Evolutionary conservation across 805 yeast species (phyloP).

Genomic region (Sugiyamaella qingdaonensis): DNA sequence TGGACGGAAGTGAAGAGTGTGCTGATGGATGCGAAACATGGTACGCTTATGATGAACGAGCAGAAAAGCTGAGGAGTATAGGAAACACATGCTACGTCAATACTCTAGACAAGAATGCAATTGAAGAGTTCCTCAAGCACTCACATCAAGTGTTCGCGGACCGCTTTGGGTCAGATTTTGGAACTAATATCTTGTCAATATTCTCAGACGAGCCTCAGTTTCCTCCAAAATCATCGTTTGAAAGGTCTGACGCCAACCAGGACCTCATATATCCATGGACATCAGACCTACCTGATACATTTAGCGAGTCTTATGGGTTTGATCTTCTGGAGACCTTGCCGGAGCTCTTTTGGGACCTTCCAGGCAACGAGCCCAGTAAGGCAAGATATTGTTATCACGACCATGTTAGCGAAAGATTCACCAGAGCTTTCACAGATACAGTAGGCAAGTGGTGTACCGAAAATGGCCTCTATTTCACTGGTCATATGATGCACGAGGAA

Average conservation of each 20-base stretch:
- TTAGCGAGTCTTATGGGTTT: slow-evolving; percentile 2
- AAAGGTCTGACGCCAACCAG: not conserved
- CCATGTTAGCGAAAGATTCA: slow-evolving; percentile 6
- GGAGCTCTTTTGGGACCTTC: slow-evolving; percentile 7
- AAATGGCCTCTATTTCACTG: slow-evolving; percentile 1
- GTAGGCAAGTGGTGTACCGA: slow-evolving; percentile 3
- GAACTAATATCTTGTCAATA: slow-evolving; percentile 3
- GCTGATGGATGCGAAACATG: too few relatives aligned
- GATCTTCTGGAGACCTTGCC: slow-evolving; percentile 6
- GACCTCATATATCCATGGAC: slow-evolving; percentile 6
- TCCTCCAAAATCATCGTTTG: not conserved
- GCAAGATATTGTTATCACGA: slow-evolving; percentile 6
- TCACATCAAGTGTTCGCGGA: slow-evolving; percentile 3
- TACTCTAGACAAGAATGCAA: slow-evolving; percentile 5
- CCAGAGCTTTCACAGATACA: not conserved
- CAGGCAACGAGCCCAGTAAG: not conserved
- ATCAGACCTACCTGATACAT: not conserved
- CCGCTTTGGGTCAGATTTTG: slow-evolving; percentile 1
- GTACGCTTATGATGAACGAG: too few relatives aligned
- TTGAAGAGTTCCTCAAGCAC: slow-evolving; percentile 1
- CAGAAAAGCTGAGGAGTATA: too few relatives aligned
- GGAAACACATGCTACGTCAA: not conserved
- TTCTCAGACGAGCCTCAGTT: slow-evolving; percentile 11
- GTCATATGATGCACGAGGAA: slow-evolving; percentile 10
- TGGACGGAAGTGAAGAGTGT: not conserved